These are phyloP conservation scores for Lentinula raphanica DNA, from an alignment of 768 basidiomycete species.

Conservation along the genomic window DNA sequence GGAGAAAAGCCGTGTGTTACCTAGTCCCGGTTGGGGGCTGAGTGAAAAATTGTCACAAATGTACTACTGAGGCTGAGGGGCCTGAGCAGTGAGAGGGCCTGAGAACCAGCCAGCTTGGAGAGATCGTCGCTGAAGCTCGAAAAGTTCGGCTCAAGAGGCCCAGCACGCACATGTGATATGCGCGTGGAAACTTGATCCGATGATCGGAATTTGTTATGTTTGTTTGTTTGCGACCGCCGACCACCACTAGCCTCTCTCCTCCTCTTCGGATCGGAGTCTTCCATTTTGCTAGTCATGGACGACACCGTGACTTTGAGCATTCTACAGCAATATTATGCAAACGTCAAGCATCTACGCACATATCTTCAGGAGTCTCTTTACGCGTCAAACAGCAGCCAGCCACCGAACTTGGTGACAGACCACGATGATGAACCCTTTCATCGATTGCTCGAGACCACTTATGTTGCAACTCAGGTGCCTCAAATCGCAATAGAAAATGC, in stretches of 20 bases:
- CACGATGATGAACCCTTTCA: slow-evolving; percentile 6
- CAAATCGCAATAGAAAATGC: slow-evolving; percentile 9
- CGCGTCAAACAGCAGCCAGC: not conserved
- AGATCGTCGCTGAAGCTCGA: too few species aligned
- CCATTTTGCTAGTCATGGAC: too few species aligned
- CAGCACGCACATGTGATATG: not conserved
- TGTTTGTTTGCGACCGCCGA: too few species aligned
- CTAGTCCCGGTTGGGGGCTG: too few species aligned
- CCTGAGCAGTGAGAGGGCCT: too few species aligned
- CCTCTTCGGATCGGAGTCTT: too few species aligned
- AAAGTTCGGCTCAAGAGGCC: too few species aligned
- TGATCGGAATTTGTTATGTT: not conserved
- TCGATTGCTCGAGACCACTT: slow-evolving; percentile 39
- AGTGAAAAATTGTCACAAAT: too few species aligned
- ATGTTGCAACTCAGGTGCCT: slow-evolving; percentile 35
- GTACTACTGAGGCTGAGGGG: too few species aligned
- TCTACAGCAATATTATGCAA: slow-evolving; percentile 39
- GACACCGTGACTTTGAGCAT: slow-evolving; percentile 23
- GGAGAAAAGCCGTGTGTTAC: too few species aligned
- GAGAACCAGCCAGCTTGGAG: too few species aligned
- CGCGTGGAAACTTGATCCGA: not conserved
- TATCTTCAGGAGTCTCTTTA: slow-evolving; percentile 37
- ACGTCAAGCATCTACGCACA: slow-evolving; percentile 30
- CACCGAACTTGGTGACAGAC: not conserved
- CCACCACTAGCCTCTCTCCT: too few species aligned